Base-by-base conservation (phyloP, 768 basidiomycete genomes). In the Strobilomyces echinocephalus region DNA sequence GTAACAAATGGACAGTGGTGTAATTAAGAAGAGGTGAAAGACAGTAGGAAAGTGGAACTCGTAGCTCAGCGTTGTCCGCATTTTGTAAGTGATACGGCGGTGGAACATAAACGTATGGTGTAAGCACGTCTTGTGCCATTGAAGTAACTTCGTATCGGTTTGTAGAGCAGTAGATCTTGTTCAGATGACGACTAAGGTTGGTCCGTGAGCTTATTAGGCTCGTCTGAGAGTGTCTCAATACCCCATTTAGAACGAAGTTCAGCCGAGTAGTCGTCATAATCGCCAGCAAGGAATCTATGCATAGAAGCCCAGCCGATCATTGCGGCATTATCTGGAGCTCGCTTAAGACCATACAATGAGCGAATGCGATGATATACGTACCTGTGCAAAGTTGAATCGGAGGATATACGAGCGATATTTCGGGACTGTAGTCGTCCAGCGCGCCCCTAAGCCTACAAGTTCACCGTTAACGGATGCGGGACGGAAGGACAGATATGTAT, bases 271-370 rank as follows among this genome's bases (percentile, higher is more conserved):
- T 78, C 73, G 60, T 87, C 87, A 41, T 77, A 70, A 53, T 86
- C 83, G 4, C 73, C 73, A 1, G 72, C 73, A 24, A 87, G 74
- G 56, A 97, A 88, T 12, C 93, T 82, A 60, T 85, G 73, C 79
- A 95, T 87, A 0, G 90, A 85, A 4, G 94, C 88, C 89, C 88
- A 95, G 2, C 81, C 95, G 59, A 97, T 90, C 95, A 98, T 98
- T 9, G 82, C 95, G 1, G 95, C 95, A 67, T 97, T 98, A 63
- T 97, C 95, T 95, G 58, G 20, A 21, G 34, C 15, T 28, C 35
- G 20, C 43, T 12, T 36, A 21, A 40, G 48, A 36, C 49, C 26
- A 38, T 14, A 49, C 5, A 33, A 28, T 26, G 20, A n/a, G 18
- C 9, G 2, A 21, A 50, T 24, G 8, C 31, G 30, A 20, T 4